These are phyloP conservation scores for Apophysomyces trapeziformis DNA, from an alignment of 371 early-diverging fungal species.

Conservation along the genomic window DNA sequence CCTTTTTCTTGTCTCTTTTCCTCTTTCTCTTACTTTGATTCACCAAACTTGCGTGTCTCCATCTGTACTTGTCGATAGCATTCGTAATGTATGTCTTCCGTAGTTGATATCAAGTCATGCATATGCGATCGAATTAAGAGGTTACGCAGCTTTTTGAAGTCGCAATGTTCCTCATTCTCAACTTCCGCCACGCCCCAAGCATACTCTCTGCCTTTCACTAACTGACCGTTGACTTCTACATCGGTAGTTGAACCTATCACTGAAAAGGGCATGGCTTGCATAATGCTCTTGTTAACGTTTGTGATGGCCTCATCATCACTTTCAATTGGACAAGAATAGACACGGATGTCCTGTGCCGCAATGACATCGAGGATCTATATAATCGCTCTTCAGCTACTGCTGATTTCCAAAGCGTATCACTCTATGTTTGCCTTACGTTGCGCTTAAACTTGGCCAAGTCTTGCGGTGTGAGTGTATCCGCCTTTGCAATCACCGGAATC, in stretches of 20 bases:
- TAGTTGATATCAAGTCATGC: conserved; percentile 86
- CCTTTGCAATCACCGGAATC: conserved; percentile 81
- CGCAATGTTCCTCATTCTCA: conserved; percentile 87
- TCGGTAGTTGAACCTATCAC: conserved; percentile 88
- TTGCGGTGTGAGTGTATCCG: conserved; percentile 72
- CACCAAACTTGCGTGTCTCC: conserved; percentile 80
- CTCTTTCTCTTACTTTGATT: conserved; percentile 59
- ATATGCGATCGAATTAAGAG: conserved; percentile 91
- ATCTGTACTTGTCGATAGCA: conserved; percentile 80
- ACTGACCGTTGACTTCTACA: conserved; percentile 73
- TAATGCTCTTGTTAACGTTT: conserved; percentile 76
- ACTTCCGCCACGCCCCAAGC: conserved; percentile 94
- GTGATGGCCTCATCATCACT: conserved; percentile 83
- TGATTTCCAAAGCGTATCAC: not conserved
- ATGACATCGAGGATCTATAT: conserved; percentile 73
- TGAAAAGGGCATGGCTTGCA: conserved; percentile 92
- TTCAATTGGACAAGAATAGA: conserved; percentile 77
- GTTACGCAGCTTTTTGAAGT: conserved; percentile 91
- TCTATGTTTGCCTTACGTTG: conserved; percentile 38
- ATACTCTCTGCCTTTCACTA: conserved; percentile 87
- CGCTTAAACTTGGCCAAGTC: conserved; percentile 82
- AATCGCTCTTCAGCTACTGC: not conserved
- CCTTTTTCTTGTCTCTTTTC: not conserved
- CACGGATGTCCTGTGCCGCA: conserved; percentile 71
- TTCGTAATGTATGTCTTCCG: conserved; percentile 92